Evolutionary conservation across 1,284 basidiomycete genomes (phyloP).

Genomic region (Wallemia mellicola): DNA sequence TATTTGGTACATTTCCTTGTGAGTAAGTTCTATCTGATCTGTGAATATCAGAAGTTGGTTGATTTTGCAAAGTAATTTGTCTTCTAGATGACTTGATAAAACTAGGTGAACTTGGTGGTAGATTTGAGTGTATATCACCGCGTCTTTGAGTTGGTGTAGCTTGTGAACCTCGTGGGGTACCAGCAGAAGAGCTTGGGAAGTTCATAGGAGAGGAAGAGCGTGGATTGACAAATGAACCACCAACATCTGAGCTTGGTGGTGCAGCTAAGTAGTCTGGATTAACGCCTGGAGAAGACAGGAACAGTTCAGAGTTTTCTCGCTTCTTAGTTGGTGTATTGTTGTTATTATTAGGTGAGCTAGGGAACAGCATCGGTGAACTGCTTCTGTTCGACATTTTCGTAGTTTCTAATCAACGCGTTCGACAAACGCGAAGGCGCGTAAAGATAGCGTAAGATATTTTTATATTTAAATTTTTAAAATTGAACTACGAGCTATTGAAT

Average conservation of each 20-base stretch:
- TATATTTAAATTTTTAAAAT: no score
- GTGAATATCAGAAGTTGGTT: not conserved
- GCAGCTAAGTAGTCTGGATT: not conserved
- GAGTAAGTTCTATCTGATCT: conserved; percentile 2
- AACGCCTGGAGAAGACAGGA: not conserved
- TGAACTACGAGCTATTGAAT: no score
- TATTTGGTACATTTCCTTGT: conserved; percentile 2
- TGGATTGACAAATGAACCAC: not conserved
- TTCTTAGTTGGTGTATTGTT: not conserved
- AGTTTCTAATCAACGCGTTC: no score
- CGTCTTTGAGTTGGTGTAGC: conserved; percentile 7
- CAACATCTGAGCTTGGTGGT: not conserved
- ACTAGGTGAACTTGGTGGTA: conserved; percentile 7
- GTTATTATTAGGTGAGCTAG: not conserved
- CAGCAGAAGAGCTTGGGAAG: not conserved
- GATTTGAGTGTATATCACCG: conserved; percentile 12
- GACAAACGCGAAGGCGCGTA: no score
- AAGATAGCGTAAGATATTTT: no score
- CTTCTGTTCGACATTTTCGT: not conserved
- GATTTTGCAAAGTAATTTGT: not conserved
- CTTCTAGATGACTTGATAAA: not conserved
- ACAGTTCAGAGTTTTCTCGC: not conserved
- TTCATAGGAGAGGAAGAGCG: not conserved
- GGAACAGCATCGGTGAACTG: not conserved
- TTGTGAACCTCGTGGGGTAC: conserved; percentile 2